Evolutionary conservation across 495 filamentous ascomycete species (phyloP), one percentile per base, ranked within the genome.

Genomic region (Penicillium mononematosum): DNA sequence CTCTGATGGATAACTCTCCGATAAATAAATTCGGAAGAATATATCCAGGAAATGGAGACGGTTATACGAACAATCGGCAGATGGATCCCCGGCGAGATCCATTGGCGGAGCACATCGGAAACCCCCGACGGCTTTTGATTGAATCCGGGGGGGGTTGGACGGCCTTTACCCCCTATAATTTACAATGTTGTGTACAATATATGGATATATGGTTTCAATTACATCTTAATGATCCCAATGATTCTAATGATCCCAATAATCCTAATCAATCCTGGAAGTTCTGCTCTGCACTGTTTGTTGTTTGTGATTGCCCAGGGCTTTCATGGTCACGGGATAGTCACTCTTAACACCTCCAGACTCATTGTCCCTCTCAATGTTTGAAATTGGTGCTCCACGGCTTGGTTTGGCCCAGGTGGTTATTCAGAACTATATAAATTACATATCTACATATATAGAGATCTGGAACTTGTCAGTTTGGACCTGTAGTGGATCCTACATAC

Each of bases 1-100:
- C 17, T 47, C 27, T 19, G 19, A 29, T 29, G 14, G 17, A 19
- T 29, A 12, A 25, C 24, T 45, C 14, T 22, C 24, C 2, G 9
- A 48, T 19, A 7, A 17, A 14, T 27, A 27, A 27, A 39, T 39
- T 17, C 36, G 36, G 36, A 17, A 39, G 36, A 39, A 8, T 39
- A 4, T 17, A 39, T 39, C n/a, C 36, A 39, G 36, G 36, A 39
- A 39, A n/a, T 48, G 19, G 32, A 24, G 24, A 25, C 53, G 53
- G 55, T 53, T 48, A 48, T 48, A 48, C 17, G 16, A 48, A 17
- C 45, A 29, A 47, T 48, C 67, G 67, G 67, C 65, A 70, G 58
- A 65, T 70, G 60, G 29, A 47, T 45, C 57, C 41, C 54, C 60
- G 63, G 60, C 57, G 57, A 63, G 50, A 60, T 63, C 60, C 63